phyloP scores from a whole-genome alignment of 2,329 filamentous ascomycete species.

The Coniella lustricola region DNA sequence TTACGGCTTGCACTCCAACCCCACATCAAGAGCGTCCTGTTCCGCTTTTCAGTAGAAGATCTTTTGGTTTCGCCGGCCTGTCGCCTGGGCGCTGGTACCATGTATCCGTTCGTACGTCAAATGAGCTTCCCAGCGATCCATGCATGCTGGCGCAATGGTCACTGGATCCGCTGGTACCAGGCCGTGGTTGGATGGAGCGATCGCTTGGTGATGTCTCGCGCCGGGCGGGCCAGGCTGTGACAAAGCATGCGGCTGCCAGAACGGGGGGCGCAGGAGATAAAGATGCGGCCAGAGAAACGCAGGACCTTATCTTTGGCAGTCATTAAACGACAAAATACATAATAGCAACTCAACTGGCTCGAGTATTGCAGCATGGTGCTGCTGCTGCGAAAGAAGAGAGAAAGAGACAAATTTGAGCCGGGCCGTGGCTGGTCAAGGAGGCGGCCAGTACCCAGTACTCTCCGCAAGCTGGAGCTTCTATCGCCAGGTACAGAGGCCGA shows the following conservation, averaged over 20 bases:
- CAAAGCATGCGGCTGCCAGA: slow-evolving; percentile 1
- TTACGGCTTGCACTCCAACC: too few species aligned
- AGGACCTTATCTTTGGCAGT: slow-evolving; percentile 25
- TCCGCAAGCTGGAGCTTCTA: slow-evolving; percentile 6
- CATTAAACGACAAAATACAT: slow-evolving; percentile 30
- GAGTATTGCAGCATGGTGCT: too few species aligned
- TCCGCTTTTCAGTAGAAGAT: too few species aligned
- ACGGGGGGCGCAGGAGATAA: slow-evolving; percentile 10
- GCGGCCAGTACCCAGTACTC: slow-evolving; percentile 7
- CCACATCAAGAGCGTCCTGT: too few species aligned
- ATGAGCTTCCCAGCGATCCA: background rate
- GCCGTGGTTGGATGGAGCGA: background rate
- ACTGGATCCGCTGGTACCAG: too few species aligned
- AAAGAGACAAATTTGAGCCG: background rate
- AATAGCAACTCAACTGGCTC: slow-evolving; percentile 27
- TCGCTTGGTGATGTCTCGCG: slow-evolving; percentile 10
- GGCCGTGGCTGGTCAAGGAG: slow-evolving; percentile 1
- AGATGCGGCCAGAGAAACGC: slow-evolving; percentile 15
- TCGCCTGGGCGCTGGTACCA: too few species aligned
- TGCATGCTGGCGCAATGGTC: too few species aligned
- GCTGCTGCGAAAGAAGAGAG: too few species aligned
- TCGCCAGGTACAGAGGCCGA: background rate
- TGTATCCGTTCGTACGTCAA: background rate
- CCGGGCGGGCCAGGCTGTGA: slow-evolving; percentile 2
- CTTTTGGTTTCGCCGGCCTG: too few species aligned